A percentile compares a stretch with the other conserved stretches of the same genome.
These are phyloP conservation scores for Polygonum aviculare DNA, from an alignment of 148 eudicot species.

Conservation along the genomic window DNA sequence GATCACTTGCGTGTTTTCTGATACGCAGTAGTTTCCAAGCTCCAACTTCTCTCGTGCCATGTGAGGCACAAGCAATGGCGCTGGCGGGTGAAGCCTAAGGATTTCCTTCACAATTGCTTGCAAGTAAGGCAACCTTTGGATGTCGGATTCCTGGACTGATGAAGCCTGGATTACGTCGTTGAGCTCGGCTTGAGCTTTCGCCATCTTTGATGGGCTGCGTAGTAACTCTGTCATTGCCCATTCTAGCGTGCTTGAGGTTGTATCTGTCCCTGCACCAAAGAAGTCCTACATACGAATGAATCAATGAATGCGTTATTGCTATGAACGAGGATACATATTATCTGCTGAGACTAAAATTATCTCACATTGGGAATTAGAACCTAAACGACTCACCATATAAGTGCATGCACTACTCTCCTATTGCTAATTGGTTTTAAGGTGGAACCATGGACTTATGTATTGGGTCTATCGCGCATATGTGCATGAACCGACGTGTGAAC, in stretches of 20 bases:
- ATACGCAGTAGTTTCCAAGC: conserved; percentile 25
- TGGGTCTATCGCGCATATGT: no score
- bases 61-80: conserved; percentile 36
- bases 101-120: neutral
- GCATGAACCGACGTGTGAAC: no score
- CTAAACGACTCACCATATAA: no score
- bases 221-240: conserved; percentile 14
- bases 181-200: conserved; percentile 9
- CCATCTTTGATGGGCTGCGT: neutral
- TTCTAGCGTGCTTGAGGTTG: conserved; percentile 8
- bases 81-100: conserved; percentile 44
- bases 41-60: conserved; percentile 33
- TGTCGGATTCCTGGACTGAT: conserved; percentile 15
- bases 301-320: no score
- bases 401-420: no score
- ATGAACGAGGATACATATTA: no score
- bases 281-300: conserved; percentile 6
- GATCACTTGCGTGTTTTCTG: conserved; percentile 35
- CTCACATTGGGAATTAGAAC: neutral
- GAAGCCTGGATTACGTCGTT: neutral
- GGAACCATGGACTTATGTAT: no score
- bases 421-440: no score
- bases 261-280: conserved; percentile 11
- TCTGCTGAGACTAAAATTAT: no score
- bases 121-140: conserved; percentile 26